Evolutionary conservation across 768 basidiomycete genomes (phyloP), one percentile per base, ranked within the genome.

Genomic region (Lactarius indigo): DNA sequence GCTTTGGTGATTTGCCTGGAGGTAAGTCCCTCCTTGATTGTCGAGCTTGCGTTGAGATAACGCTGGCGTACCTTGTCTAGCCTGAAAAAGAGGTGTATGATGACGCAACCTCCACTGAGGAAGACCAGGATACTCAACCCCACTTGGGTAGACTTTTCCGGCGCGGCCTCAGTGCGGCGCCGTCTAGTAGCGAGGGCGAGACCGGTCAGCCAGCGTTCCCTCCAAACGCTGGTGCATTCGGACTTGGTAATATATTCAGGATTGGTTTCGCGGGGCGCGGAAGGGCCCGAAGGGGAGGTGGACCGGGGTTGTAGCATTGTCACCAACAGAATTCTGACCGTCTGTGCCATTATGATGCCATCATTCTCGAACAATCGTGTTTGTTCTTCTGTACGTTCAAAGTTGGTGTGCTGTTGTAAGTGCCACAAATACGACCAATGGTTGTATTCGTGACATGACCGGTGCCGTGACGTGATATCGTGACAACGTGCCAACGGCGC

Each of bases 1-100:
- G 93, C 94, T 1, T 79, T 98, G 57, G 91, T 92, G 3, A 88
- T 96, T 47, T 91, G 94, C 74, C 79, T 94, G 31, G 87, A 93
- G 80, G 91, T 91, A 64, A 66, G 81, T 72, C 30, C 31, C 23
- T 12, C 12, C 7, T 30, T 37, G n/a, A 52, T 44, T 13, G 50
- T 15, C 13, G 5, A 17, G 26, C 10, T 35, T 41, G 18, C 1
- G 35, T 35, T 35, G 33, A 30, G 7, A 28, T 31, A 57, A 28
- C 41, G 30, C 35, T 68, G 63, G 55, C 12, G 6, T 47, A 47
- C 7, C n/a, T 28, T 61, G 3, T 67, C 63, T 69, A 72, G 73
- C 73, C 73, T 18, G 80, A 81, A 39, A 73, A 76, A 28, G 78
- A 79, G 61, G 74, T 77, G 37, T 74, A 77, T 54, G 73, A 70